Evolutionary conservation across 306 rosid genomes (phyloP).

Genomic region (Senna tora): DNA sequence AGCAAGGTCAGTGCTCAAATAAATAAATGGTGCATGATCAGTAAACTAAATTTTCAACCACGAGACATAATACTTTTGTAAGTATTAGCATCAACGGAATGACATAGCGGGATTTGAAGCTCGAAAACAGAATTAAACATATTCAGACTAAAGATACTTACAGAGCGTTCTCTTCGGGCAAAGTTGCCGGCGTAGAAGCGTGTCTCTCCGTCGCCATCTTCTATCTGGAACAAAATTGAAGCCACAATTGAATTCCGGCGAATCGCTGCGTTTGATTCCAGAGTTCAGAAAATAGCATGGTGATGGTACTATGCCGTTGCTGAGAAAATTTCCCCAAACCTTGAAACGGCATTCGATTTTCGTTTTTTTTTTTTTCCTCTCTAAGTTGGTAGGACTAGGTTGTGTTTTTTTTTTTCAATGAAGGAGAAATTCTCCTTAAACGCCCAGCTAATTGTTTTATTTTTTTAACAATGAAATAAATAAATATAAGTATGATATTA

Average conservation of each 20-base stretch:
- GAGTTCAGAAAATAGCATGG: constrained; percentile 4
- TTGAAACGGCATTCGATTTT: neutral
- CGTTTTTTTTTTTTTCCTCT: neutral
- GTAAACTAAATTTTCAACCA: neutral
- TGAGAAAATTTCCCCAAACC: neutral
- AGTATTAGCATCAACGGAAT: neutral
- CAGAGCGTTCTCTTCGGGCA: constrained; percentile 65
- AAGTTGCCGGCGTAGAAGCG: constrained; percentile 52
- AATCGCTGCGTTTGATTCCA: constrained; percentile 19
- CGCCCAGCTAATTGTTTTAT: too few relatives aligned
- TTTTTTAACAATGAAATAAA: too few relatives aligned
- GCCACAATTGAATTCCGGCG: constrained; percentile 8
- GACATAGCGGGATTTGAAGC: constrained; percentile 5
- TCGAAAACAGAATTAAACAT: neutral
- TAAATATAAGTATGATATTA: too few relatives aligned
- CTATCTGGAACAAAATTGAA: neutral
- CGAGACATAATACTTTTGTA: neutral
- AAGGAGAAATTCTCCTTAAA: too few relatives aligned
- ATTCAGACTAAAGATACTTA: constrained; percentile 30
- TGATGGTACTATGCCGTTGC: neutral
- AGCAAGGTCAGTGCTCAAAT: neutral
- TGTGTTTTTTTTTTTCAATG: neutral
- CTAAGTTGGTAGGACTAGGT: neutral
- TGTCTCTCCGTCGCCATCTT: constrained; percentile 62
- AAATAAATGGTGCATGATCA: neutral